A percentile compares a stretch with the other conserved stretches of the same genome.
Evolutionary conservation across 1,284 basidiomycete genomes (phyloP).

Genomic region (Hypsizygus ulmarius): DNA sequence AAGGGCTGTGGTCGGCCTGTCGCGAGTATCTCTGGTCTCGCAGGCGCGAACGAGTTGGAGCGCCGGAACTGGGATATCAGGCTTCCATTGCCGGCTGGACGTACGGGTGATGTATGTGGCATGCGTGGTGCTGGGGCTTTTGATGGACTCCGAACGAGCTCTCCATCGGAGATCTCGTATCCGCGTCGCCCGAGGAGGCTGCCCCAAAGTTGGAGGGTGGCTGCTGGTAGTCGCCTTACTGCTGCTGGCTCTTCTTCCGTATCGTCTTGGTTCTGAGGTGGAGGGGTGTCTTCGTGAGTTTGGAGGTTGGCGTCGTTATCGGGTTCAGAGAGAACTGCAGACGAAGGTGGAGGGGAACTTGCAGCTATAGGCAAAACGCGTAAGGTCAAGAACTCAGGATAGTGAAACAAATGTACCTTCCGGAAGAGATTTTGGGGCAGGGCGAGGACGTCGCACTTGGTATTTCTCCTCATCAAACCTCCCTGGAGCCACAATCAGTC

Average conservation of each 20-base stretch:
- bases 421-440: conserved; percentile 42
- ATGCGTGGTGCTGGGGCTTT: conserved; percentile 34
- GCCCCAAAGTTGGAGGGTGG: conserved; percentile 66
- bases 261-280: conserved; percentile 31
- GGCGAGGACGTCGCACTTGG: conserved; percentile 54
- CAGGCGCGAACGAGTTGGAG: conserved; percentile 54
- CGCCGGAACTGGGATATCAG: conserved; percentile 56
- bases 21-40: conserved; percentile 18
- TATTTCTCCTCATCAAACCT: conserved; percentile 57
- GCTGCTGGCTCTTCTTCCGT: conserved; percentile 57
- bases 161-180: conserved; percentile 53
- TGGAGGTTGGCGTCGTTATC: conserved; percentile 4
- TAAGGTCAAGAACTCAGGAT: neutral
- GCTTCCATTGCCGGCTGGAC: conserved; percentile 32
- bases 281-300: conserved; percentile 20
- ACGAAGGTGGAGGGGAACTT: conserved; percentile 25
- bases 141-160: conserved; percentile 53
- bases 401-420: conserved; percentile 26
- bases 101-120: conserved; percentile 11
- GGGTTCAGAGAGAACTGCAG: conserved; percentile 18
- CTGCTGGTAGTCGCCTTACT: conserved; percentile 52
- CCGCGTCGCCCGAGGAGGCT: conserved; percentile 62
- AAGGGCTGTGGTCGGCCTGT: conserved; percentile 46
- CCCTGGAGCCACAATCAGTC: conserved; percentile 21
- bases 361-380: conserved; percentile 14